These are phyloP conservation scores for Venustampulla echinocandica DNA, from an alignment of 495 filamentous ascomycete species.

Conservation along the genomic window DNA sequence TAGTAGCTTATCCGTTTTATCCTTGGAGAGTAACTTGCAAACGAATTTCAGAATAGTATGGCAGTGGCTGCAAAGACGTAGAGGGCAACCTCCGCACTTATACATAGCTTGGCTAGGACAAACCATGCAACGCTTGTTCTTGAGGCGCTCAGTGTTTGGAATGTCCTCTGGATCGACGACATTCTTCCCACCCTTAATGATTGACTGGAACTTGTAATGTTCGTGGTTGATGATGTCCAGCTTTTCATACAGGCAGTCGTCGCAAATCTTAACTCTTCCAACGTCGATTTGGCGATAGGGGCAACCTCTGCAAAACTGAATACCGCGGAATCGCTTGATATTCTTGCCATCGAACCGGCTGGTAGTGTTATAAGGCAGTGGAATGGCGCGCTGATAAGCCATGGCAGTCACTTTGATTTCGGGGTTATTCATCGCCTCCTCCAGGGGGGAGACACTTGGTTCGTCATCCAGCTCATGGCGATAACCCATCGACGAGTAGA, in stretches of 20 bases:
- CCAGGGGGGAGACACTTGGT: not conserved
- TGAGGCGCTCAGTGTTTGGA: not conserved
- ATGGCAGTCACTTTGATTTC: not conserved
- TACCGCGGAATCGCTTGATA: not conserved
- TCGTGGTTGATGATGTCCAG: slow-evolving; percentile 4
- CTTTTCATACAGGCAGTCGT: not conserved
- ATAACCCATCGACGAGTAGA: not conserved
- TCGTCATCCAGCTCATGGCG: not conserved
- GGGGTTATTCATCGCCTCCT: not conserved
- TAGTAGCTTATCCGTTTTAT: not conserved
- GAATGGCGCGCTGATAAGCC: not conserved
- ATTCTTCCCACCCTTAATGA: not conserved
- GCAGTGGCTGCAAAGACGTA: slow-evolving; percentile 1
- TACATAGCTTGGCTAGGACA: not conserved
- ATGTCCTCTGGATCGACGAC: not conserved
- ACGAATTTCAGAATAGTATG: not conserved
- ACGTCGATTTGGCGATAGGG: not conserved
- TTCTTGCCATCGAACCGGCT: slow-evolving; percentile 1
- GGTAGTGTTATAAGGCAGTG: not conserved
- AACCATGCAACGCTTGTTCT: slow-evolving; percentile 2
- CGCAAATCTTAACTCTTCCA: slow-evolving; percentile 1
- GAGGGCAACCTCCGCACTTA: not conserved
- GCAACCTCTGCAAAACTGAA: not conserved
- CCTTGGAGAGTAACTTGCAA: not conserved
- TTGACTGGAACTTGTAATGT: not conserved